These are phyloP conservation scores for Ceratocystis albifundus DNA, from an alignment of 2,329 filamentous ascomycete species.

Conservation along the genomic window DNA sequence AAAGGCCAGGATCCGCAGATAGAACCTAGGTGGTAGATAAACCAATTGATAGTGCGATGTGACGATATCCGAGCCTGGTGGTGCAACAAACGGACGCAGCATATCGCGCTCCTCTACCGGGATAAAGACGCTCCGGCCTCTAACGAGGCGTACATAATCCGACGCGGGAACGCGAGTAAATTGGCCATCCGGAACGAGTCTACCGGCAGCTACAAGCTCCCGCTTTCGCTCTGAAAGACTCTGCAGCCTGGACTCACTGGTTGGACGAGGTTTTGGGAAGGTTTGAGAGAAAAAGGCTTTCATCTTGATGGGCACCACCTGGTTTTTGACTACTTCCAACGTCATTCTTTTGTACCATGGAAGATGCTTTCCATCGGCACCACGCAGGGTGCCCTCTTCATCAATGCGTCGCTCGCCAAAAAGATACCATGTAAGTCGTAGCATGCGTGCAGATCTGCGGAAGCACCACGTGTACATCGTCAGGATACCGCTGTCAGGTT, in stretches of 20 bases:
- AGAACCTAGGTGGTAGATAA: conserved; percentile 78
- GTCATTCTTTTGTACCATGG: conserved; percentile 31
- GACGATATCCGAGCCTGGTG: conserved; percentile 37
- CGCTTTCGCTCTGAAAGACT: conserved; percentile 5
- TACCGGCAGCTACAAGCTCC: not conserved
- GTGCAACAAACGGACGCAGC: not conserved
- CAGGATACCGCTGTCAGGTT: conserved; percentile 73
- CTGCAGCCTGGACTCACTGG: not conserved
- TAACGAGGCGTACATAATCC: conserved; percentile 88
- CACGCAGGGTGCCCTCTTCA: conserved; percentile 58
- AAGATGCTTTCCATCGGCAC: conserved; percentile 37
- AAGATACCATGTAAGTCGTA: conserved; percentile 83
- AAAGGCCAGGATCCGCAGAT: conserved; percentile 67
- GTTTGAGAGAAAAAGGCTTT: not conserved
- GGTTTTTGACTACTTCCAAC: conserved; percentile 34
- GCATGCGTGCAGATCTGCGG: conserved; percentile 62
- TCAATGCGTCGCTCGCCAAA: conserved; percentile 73
- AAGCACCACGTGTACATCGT: conserved; percentile 95
- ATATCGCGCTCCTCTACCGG: conserved; percentile 44
- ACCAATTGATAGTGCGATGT: conserved; percentile 56
- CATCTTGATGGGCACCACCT: conserved; percentile 39
- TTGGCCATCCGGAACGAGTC: conserved; percentile 56
- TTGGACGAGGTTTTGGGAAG: not conserved
- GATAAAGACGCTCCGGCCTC: conserved; percentile 69
- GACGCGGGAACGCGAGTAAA: conserved; percentile 91